phyloP scores from a whole-genome alignment of 2,329 filamentous ascomycete genomes.

The Xylariaceae sp. region DNA sequence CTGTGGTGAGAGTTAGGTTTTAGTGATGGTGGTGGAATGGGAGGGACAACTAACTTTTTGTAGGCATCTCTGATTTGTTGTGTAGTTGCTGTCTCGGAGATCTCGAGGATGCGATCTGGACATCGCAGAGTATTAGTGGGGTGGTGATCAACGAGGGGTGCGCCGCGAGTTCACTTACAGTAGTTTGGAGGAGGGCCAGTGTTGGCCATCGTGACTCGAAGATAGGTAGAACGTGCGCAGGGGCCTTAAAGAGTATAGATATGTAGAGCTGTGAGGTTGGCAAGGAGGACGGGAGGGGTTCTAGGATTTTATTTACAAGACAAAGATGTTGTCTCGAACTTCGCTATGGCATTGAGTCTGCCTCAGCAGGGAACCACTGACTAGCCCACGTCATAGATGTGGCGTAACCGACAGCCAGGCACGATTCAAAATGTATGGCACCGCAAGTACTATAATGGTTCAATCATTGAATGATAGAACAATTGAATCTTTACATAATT shows the following conservation, averaged over 20 bases:
- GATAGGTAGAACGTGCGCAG: not conserved
- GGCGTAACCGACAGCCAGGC: slow-evolving; percentile 4
- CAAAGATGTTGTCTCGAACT: no score
- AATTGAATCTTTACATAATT: no score
- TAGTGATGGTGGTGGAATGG: not conserved
- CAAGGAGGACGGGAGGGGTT: no score
- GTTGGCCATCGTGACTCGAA: slow-evolving; percentile 32
- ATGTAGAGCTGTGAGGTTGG: not conserved
- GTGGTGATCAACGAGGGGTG: slow-evolving; percentile 10
- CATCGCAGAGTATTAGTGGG: slow-evolving; percentile 21
- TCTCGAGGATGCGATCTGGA: slow-evolving; percentile 70
- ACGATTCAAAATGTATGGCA: not conserved
- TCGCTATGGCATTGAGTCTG: no score
- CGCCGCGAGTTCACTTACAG: slow-evolving; percentile 44
- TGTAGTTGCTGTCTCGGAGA: slow-evolving; percentile 70
- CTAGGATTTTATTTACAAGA: no score
- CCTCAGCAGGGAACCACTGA: not conserved
- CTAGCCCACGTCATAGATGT: slow-evolving; percentile 20
- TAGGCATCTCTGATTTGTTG: slow-evolving; percentile 92
- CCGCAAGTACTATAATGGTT: no score
- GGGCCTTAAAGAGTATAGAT: slow-evolving; percentile 1
- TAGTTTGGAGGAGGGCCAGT: slow-evolving; percentile 53
- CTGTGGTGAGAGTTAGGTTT: slow-evolving; percentile 40
- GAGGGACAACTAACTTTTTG: slow-evolving; percentile 62
- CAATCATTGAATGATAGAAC: no score